phyloP scores from a whole-genome alignment of 2,329 filamentous ascomycete species.

The Nemania sp. region DNA sequence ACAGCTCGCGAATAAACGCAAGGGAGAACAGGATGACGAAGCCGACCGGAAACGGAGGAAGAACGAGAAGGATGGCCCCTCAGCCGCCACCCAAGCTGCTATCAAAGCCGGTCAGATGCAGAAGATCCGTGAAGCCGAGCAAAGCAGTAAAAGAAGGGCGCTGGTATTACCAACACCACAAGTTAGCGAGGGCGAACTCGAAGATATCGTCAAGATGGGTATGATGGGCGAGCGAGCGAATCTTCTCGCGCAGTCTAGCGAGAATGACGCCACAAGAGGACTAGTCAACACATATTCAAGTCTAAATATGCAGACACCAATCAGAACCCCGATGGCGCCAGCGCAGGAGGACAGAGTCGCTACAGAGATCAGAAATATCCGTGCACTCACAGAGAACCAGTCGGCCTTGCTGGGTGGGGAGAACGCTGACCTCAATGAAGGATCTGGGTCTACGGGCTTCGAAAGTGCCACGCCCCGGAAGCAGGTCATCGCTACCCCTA shows the following conservation, averaged over 20 bases:
- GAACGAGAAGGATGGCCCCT: constrained; percentile 84
- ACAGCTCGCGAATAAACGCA: constrained; percentile 90
- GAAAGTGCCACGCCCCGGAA: constrained; percentile 84
- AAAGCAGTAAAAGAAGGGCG: constrained; percentile 89
- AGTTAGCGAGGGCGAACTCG: constrained; percentile 90
- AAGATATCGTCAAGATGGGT: constrained; percentile 99
- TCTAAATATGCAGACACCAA: constrained; percentile 84
- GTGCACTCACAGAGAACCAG: constrained; percentile 90
- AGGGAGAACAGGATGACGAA: constrained; percentile 89
- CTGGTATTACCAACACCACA: constrained; percentile 90
- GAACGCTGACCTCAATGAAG: constrained; percentile 89
- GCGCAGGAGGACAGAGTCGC: constrained; percentile 95
- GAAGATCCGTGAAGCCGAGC: constrained; percentile 93
- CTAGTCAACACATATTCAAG: constrained; percentile 88
- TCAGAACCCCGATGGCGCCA: constrained; percentile 90
- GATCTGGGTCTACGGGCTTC: constrained; percentile 85
- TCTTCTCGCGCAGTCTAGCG: constrained; percentile 77
- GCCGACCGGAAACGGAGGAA: constrained; percentile 86
- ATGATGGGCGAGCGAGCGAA: constrained; percentile 91
- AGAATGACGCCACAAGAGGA: constrained; percentile 86
- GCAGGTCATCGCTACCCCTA: constrained; percentile 88
- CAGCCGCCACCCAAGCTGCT: constrained; percentile 84
- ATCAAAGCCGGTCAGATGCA: constrained; percentile 95
- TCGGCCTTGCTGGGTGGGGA: constrained; percentile 94
- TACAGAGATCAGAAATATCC: constrained; percentile 95